Percentiles rank a stretch among this genome's conserved stretches.
phyloP scores from a whole-genome alignment of 768 basidiomycete species.

The Tephrocybe sp. region DNA sequence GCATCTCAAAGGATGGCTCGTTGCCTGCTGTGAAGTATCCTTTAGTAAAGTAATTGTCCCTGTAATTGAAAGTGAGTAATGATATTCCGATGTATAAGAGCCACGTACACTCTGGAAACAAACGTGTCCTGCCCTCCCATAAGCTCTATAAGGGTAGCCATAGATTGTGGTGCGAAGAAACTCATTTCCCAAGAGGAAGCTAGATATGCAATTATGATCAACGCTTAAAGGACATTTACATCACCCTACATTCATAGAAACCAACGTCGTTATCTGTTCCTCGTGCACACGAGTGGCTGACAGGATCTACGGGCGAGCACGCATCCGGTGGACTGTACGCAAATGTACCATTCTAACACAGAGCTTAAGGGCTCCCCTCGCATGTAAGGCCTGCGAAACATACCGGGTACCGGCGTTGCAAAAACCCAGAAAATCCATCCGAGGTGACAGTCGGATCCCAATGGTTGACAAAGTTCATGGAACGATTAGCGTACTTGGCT shows the following conservation, averaged over 20 bases:
- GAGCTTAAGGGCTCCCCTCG: not conserved
- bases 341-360: conserved; percentile 44
- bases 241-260: conserved; percentile 46
- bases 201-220: conserved; percentile 11
- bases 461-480: conserved; percentile 51
- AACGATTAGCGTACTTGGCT: conserved; percentile 42
- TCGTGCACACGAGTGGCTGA: conserved; percentile 43
- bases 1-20: conserved; percentile 44
- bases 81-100: not conserved
- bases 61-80: conserved; percentile 11
- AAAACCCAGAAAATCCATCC: conserved; percentile 48
- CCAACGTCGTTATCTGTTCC: conserved; percentile 49
- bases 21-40: conserved; percentile 32
- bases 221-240: not conserved
- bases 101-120: conserved; percentile 36
- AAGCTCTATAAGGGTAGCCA: conserved; percentile 40
- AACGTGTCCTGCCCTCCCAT: conserved; percentile 47
- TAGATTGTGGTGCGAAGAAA: conserved; percentile 51
- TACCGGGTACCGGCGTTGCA: conserved; percentile 41
- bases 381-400: conserved; percentile 6
- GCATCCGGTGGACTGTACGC: conserved; percentile 47
- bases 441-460: conserved; percentile 43
- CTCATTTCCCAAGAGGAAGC: conserved; percentile 55
- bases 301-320: conserved; percentile 48
- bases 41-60: conserved; percentile 39